These are phyloP conservation scores for Sisymbrium altissimum DNA, from an alignment of 345 rosid species.

Conservation along the genomic window DNA sequence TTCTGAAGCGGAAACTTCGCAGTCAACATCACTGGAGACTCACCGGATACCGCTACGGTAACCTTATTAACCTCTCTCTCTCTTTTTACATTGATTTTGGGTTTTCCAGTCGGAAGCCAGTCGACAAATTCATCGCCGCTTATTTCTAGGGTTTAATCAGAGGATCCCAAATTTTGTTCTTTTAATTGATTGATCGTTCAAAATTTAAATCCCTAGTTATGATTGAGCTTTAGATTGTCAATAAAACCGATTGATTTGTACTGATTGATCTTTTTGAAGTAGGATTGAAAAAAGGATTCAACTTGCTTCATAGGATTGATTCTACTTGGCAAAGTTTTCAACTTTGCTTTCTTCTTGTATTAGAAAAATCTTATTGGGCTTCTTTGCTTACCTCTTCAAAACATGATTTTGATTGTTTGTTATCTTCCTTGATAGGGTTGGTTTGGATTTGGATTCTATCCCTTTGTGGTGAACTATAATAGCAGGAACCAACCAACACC, in stretches of 20 bases:
- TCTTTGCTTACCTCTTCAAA: background rate
- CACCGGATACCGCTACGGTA: slow-evolving; percentile 14
- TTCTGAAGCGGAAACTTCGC: background rate
- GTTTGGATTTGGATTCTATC: slow-evolving; percentile 1
- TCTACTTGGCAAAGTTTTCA: background rate
- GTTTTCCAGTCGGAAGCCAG: background rate
- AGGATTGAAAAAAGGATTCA: background rate
- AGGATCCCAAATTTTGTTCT: background rate
- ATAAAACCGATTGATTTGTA: background rate
- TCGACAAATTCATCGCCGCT: background rate
- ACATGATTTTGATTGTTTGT: background rate
- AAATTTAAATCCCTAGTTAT: background rate
- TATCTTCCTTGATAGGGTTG: background rate
- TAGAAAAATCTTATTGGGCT: background rate
- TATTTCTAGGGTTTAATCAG: slow-evolving; percentile 9
- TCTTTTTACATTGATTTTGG: background rate
- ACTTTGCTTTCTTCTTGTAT: background rate
- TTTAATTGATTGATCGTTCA: background rate
- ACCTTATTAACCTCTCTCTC: background rate
- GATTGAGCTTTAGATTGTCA: background rate
- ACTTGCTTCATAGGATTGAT: background rate
- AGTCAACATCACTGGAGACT: background rate
- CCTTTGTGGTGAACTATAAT: background rate
- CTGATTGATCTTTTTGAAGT: background rate
- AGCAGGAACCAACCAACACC: background rate